Conservation (phyloP, 2,329 filamentous ascomycete genomes). For the Endoconidiophora laricicola region DNA sequence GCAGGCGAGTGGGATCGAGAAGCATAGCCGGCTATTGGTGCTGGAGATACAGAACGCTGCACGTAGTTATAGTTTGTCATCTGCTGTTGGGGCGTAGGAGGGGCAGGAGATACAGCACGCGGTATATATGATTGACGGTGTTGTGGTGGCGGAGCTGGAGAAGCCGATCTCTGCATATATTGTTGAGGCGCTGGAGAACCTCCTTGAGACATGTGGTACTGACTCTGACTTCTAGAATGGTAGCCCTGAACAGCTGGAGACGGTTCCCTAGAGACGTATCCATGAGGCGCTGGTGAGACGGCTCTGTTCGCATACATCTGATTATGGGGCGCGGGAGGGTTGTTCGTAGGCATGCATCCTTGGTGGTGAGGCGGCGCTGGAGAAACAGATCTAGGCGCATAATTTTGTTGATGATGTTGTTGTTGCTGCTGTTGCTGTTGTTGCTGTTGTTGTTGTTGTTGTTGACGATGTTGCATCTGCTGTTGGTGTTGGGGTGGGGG, state of each 20-base stretch:
- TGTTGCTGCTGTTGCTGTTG: not conserved
- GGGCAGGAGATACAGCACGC: slow-evolving; percentile 23
- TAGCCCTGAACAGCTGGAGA: slow-evolving; percentile 20
- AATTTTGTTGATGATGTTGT: not conserved
- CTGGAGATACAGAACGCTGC: slow-evolving; percentile 15
- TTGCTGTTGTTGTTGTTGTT: not conserved
- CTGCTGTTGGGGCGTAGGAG: slow-evolving; percentile 16
- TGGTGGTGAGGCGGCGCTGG: slow-evolving; percentile 3
- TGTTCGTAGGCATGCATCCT: not conserved
- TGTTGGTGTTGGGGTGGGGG: not conserved
- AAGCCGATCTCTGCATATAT: slow-evolving; percentile 17
- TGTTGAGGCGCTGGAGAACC: slow-evolving; percentile 20
- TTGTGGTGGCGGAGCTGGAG: slow-evolving; percentile 20
- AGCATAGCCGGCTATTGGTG: slow-evolving; percentile 9
- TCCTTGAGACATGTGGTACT: slow-evolving; percentile 15
- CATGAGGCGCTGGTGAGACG: slow-evolving; percentile 16
- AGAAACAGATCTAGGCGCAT: slow-evolving; percentile 4
- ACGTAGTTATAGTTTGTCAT: slow-evolving; percentile 13
- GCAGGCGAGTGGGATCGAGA: slow-evolving; percentile 16
- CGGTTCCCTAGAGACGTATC: slow-evolving; percentile 14
- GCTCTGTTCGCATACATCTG: too few relatives aligned
- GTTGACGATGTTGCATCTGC: not conserved
- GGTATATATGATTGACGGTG: slow-evolving; percentile 17
- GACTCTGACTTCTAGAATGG: slow-evolving; percentile 11
- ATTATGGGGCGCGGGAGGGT: too few relatives aligned